Percentiles rank a stretch among this genome's conserved stretches.
Evolutionary conservation across 192 early-diverging fungal species (phyloP).

Genomic region (Nowakowskiella sp.): DNA sequence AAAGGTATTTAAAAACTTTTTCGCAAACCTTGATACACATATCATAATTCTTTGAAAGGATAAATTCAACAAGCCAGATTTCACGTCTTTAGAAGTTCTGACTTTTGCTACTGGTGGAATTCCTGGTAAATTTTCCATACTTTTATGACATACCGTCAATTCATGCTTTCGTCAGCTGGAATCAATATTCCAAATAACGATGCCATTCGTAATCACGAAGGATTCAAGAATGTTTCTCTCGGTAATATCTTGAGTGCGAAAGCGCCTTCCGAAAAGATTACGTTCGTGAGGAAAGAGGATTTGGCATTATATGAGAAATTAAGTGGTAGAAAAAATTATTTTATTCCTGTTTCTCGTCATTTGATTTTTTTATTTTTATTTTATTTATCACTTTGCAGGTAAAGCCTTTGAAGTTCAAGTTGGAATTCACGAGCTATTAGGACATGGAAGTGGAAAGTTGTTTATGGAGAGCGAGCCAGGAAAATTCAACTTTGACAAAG

Average conservation of each 20-base stretch:
- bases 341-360: too few species aligned
- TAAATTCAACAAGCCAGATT: slow-evolving; percentile 45
- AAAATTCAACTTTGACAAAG: slow-evolving; percentile 45
- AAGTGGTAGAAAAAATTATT: too few species aligned
- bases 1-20: slow-evolving; percentile 24
- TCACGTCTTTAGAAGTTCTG: slow-evolving; percentile 51
- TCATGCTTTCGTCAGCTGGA: too few species aligned
- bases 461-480: slow-evolving; percentile 42
- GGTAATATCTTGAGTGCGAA: slow-evolving; percentile 48
- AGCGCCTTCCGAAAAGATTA: slow-evolving; percentile 37
- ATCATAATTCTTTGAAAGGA: slow-evolving; percentile 11
- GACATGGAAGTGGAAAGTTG: slow-evolving; percentile 57
- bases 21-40: neutral
- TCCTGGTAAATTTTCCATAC: slow-evolving; percentile 17
- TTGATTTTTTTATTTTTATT: too few species aligned
- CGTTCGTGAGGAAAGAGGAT: slow-evolving; percentile 42
- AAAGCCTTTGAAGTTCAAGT: slow-evolving; percentile 54
- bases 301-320: slow-evolving; percentile 32
- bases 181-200: slow-evolving; percentile 45
- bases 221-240: slow-evolving; percentile 56
- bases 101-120: slow-evolving; percentile 42
- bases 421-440: slow-evolving; percentile 48
- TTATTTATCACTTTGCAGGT: too few species aligned
- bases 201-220: slow-evolving; percentile 30
- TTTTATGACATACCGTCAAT: too few species aligned